Evolutionary conservation across 73 alveolate genomes (phyloP), one percentile per base, ranked within the genome.

Genomic region (Tetrahymena thermophila): DNA sequence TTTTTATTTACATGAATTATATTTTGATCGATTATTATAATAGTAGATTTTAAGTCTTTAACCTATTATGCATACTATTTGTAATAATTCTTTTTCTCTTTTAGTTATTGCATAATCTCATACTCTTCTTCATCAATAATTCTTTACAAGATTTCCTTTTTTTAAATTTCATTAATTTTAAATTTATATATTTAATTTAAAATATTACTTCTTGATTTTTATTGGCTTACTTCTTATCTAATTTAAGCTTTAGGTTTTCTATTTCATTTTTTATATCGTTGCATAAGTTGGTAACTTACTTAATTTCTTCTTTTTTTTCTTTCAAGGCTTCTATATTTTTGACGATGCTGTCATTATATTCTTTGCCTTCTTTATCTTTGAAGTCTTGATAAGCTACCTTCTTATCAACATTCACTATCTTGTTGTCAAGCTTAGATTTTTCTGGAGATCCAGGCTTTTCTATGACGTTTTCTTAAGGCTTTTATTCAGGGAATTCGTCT

Each of bases 41-140:
- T 96, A 85, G 98, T 98, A 11, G 97, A 98, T 94, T 99, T 99
- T 0, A 97, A 57, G 43, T 94, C 94, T 96, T 98, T 98, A 93
- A 98, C 97, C 94, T 97, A 96, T 94, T 98, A 99, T 50, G 96
- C 98, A 44, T 99, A 97, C 43, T 97, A 98, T 96, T 98, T 97
- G 94, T 98, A 98, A 94, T 71, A 94, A 94, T 96, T 98, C 98
- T 98, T 99, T 71, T 96, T 85, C 58, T 98, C 99, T 96, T 99
- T 99, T 84, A 99, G 95, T 94, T 98, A 98, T 94, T 98, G 97
- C 85, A 99, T 95, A 56, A 98, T 96, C 93, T 93, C 96, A 89
- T 98, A 98, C 96, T 99, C 99, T 95, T 98, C 99, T 96, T 99
- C 99, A 95, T 99, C 99, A 83, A 98, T 99, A 15, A 99, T 97